Percentiles rank a stretch among this genome's conserved stretches.
Conservation (phyloP, 495 filamentous ascomycete species). For the Eremomyces bilateralis region DNA sequence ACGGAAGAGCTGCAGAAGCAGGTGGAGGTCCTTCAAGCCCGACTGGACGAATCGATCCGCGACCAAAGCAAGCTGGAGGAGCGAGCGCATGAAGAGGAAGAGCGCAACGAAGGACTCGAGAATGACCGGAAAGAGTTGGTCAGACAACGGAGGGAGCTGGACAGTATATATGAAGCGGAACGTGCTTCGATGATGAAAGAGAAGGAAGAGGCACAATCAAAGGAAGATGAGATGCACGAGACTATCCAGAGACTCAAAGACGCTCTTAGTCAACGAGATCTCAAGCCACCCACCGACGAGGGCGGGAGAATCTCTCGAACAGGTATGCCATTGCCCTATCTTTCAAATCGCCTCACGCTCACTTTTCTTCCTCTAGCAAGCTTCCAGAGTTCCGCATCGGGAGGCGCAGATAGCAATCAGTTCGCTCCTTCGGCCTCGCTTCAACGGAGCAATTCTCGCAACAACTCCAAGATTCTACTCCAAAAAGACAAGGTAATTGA, state of each 20-base stretch:
- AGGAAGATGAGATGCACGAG: constrained; percentile 72
- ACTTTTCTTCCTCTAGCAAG: constrained; percentile 13
- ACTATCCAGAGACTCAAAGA: constrained; percentile 84
- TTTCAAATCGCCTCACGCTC: constrained; percentile 13
- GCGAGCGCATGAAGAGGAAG: constrained; percentile 57
- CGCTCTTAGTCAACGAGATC: constrained; percentile 48
- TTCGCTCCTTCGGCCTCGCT: constrained; percentile 76
- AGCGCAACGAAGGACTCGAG: constrained; percentile 54
- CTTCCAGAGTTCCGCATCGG: constrained; percentile 13
- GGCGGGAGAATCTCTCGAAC: constrained; percentile 38
- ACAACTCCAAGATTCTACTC: constrained; percentile 65
- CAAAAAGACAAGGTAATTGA: constrained; percentile 96
- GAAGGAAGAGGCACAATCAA: constrained; percentile 63
- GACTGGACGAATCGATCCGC: constrained; percentile 61
- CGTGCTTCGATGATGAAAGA: constrained; percentile 71
- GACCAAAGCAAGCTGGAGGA: constrained; percentile 80
- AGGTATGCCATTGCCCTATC: constrained; percentile 17
- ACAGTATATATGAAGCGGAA: constrained; percentile 75
- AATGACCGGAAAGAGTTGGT: constrained; percentile 59
- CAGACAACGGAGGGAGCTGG: constrained; percentile 68
- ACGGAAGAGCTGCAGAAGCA: constrained; percentile 72
- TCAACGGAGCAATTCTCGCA: constrained; percentile 60
- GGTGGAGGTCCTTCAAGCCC: constrained; percentile 59
- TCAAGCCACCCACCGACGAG: constrained; percentile 35
- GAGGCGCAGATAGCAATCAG: constrained; percentile 25